Base-by-base conservation (phyloP, 805 yeast species). In the Suhomyces sp. region DNA sequence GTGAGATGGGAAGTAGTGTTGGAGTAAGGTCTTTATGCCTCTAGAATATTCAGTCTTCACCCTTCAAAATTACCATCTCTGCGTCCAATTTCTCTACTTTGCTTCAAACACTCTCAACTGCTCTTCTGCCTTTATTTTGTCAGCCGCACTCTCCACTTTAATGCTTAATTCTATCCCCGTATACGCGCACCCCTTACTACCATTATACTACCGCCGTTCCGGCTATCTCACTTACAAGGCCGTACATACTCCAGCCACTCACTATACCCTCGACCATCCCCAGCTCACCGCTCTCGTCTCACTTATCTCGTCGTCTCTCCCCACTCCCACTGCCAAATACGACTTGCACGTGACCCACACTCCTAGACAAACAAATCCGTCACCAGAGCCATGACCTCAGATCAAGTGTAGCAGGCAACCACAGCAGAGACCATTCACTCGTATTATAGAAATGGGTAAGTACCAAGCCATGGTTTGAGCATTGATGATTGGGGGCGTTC, bases 361-460 rank as follows among this genome's bases (percentile, higher is more conserved):
- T 31, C 27, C 10, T 7, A 44, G 22, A 19, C 20, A 33, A 46
- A 46, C 41, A 31, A 46, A 46, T 31, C 22, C 46, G 48, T 46
- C 48, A 46, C 43, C 48, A 17, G 41, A 17, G 20, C 41, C 41
- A 37, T 37, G 41, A 37, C 41, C 41, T 37, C 41, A 19, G 41
- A 37, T 37, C 41, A 17, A 19, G 20, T 9, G 21, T 19, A 37
- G 3, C 41, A 37, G 41, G 41, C 21, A 19, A 37, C 22, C 19
- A 19, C 40, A 37, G 5, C 41, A 37, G 17, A 12, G 13, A 17
- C 20, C 3, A 17, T 4, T 10, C 6, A 37, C 22, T 37, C 17
- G 41, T 19, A 17, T 19, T 17, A 37, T 37, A 37, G 41, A 37
- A 17, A 37, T 37, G 41, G 20, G 41, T 37, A 37, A 9, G 41